phyloP scores from a whole-genome alignment of 2,329 filamentous ascomycete species.

The Phaeosphaeriaceae sp. region DNA sequence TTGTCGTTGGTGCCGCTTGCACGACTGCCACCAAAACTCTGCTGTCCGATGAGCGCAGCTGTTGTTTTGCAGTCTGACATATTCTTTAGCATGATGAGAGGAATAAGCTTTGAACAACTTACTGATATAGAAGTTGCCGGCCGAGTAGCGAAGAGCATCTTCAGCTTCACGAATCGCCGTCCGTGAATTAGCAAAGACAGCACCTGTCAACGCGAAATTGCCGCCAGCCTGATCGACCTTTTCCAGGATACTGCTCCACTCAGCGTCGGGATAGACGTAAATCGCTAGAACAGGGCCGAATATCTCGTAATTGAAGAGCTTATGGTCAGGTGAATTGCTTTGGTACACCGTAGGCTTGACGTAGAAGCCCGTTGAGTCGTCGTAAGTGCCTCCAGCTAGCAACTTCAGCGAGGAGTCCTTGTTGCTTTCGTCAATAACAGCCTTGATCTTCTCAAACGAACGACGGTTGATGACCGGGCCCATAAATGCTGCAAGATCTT shows the following conservation, averaged over 20 bases:
- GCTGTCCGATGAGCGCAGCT: slow-evolving; percentile 54
- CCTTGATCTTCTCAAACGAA: slow-evolving; percentile 78
- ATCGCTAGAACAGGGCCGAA: slow-evolving; percentile 78
- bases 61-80: slow-evolving; percentile 35
- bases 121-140: slow-evolving; percentile 83
- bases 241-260: slow-evolving; percentile 61
- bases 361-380: slow-evolving; percentile 78
- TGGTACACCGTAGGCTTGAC: slow-evolving; percentile 82
- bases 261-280: slow-evolving; percentile 78
- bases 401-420: slow-evolving; percentile 73
- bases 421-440: slow-evolving; percentile 78
- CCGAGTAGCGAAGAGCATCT: slow-evolving; percentile 68
- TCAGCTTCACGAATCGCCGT: slow-evolving; percentile 56
- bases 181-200: slow-evolving; percentile 75
- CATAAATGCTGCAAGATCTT: slow-evolving; percentile 76
- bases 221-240: slow-evolving; percentile 69
- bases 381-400: slow-evolving; percentile 75
- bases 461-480: slow-evolving; percentile 82
- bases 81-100: slow-evolving; percentile 13
- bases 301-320: slow-evolving; percentile 76
- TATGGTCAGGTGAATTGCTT: slow-evolving; percentile 73
- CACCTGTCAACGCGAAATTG: slow-evolving; percentile 75
- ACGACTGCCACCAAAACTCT: slow-evolving; percentile 59
- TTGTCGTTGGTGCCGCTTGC: slow-evolving; percentile 64
- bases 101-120: too few relatives aligned